Evolutionary conservation across 805 yeast genomes (phyloP).

Genomic region (Candida golubevii): DNA sequence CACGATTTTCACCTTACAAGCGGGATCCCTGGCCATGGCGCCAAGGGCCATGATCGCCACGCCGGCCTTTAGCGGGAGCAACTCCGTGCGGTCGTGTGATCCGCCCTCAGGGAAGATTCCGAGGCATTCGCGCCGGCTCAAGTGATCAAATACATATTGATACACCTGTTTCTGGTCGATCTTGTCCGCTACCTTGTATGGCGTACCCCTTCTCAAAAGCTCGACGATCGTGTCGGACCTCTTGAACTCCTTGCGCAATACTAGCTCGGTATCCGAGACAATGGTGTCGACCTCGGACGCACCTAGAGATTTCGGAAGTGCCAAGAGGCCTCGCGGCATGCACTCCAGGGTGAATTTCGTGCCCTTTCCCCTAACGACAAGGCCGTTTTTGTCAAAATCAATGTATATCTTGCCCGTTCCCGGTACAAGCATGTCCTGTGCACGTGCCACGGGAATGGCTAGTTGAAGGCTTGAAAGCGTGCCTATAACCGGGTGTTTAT

Average conservation of each 20-base stretch:
- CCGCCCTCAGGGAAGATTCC: conserved; percentile 99
- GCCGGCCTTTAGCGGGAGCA: conserved; percentile 92
- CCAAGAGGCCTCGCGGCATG: conserved; percentile 60
- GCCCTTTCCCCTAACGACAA: conserved; percentile 56
- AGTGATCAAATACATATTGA: conserved; percentile 76
- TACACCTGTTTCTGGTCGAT: conserved; percentile 86
- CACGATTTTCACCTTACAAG: conserved; percentile 76
- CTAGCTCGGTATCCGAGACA: conserved; percentile 65
- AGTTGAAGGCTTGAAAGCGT: conserved; percentile 67
- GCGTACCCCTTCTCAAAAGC: conserved; percentile 47
- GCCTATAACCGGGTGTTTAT: conserved; percentile 65
- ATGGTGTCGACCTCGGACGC: conserved; percentile 66
- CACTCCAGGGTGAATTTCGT: conserved; percentile 67
- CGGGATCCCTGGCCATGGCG: conserved; percentile 75
- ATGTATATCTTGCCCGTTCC: conserved; percentile 66
- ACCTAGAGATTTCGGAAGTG: conserved; percentile 76
- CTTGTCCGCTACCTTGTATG: conserved; percentile 70
- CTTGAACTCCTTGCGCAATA: conserved; percentile 65
- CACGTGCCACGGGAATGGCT: conserved; percentile 87
- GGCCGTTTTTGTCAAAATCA: conserved; percentile 49
- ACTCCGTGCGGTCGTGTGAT: conserved; percentile 89
- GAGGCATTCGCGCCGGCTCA: conserved; percentile 73
- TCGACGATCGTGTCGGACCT: conserved; percentile 42
- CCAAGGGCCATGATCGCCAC: conserved; percentile 98
- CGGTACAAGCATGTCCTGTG: conserved; percentile 74